These are phyloP conservation scores for Solanum etuberosum DNA, from an alignment of 257 asterid species.

Conservation along the genomic window DNA sequence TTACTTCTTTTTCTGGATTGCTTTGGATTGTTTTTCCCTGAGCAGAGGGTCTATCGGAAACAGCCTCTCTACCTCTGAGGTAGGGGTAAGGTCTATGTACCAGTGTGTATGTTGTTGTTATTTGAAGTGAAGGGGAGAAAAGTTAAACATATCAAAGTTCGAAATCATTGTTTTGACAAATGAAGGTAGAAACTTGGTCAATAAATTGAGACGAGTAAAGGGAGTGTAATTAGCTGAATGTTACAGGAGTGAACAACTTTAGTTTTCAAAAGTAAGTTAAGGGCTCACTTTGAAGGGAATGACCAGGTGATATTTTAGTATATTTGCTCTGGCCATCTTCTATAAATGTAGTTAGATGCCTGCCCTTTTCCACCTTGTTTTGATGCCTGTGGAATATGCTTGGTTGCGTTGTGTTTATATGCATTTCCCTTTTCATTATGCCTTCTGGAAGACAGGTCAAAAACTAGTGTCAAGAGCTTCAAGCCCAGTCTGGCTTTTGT, in stretches of 20 bases:
- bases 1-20: neutral
- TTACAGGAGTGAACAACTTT: neutral
- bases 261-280: neutral
- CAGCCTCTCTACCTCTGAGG: neutral
- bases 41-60: neutral
- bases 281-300: neutral
- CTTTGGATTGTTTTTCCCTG: neutral
- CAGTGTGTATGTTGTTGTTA: neutral
- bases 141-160: neutral
- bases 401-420: neutral
- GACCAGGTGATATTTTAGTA: neutral
- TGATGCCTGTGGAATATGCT: neutral
- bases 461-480: neutral
- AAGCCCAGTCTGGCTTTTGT: neutral
- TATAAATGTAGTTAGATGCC: neutral
- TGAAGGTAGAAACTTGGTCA: neutral
- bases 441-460: neutral
- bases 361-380: neutral
- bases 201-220: neutral
- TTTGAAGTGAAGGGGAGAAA: neutral
- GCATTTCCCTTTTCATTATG: neutral
- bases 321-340: neutral
- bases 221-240: neutral
- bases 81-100: neutral
- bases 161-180: neutral